phyloP scores from a whole-genome alignment of 2,329 filamentous ascomycete species.

The Balansia obtecta region DNA sequence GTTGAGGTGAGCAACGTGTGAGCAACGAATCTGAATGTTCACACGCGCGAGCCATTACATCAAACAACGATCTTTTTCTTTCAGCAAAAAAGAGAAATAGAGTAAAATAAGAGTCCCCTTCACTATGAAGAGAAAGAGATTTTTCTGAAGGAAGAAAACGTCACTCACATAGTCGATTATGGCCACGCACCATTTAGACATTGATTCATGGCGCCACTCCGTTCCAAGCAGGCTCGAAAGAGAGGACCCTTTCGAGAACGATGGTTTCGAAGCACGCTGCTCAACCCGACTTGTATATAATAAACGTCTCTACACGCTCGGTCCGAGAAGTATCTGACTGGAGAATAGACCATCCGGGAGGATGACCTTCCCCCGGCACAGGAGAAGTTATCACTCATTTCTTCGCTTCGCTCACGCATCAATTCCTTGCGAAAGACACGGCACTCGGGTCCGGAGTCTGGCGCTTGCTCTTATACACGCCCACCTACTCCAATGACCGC shows the following conservation, averaged over 20 bases:
- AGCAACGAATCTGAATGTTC: neutral
- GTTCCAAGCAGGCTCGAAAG: slow-evolving; percentile 23
- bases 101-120: too few species aligned
- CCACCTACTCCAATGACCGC: neutral
- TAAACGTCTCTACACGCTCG: neutral
- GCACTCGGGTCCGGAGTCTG: neutral
- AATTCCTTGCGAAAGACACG: neutral
- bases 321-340: neutral
- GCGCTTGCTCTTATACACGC: too few species aligned
- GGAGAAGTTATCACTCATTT: neutral
- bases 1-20: neutral
- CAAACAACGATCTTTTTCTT: too few species aligned
- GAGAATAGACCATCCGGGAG: neutral
- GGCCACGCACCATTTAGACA: slow-evolving; percentile 5
- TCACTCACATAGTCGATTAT: neutral
- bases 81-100: too few species aligned
- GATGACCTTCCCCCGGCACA: neutral
- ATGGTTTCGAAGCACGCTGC: slow-evolving; percentile 20
- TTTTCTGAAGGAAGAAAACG: too few species aligned
- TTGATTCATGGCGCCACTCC: slow-evolving; percentile 22
- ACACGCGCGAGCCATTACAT: neutral
- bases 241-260: slow-evolving; percentile 22
- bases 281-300: slow-evolving; percentile 18
- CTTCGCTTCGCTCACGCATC: neutral
- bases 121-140: too few species aligned